Conservation (phyloP, 495 filamentous ascomycete species). For the Talaromyces trachyspermus region DNA sequence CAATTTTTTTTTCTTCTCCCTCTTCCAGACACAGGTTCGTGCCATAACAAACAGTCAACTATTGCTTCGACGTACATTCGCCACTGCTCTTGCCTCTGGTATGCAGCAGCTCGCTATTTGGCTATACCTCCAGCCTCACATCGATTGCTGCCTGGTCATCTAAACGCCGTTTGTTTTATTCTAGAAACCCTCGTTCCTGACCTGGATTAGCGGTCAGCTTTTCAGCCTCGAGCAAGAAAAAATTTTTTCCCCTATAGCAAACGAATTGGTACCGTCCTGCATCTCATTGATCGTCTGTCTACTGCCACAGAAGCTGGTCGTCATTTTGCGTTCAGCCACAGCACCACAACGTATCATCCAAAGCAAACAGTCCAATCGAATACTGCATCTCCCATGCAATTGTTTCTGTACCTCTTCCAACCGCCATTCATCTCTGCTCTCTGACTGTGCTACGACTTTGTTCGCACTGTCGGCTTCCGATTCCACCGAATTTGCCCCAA, state of each 20-base stretch:
- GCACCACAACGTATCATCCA: too few species aligned
- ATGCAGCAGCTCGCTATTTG: not conserved
- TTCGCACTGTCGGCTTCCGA: constrained; percentile 5
- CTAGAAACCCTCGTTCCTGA: constrained; percentile 5
- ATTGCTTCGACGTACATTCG: too few species aligned
- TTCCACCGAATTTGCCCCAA: not conserved
- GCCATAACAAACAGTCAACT: too few species aligned
- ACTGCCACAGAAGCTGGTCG: too few species aligned
- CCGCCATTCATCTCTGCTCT: constrained; percentile 1
- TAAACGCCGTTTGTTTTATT: not conserved
- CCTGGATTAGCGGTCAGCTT: constrained; percentile 9
- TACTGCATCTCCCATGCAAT: constrained; percentile 5
- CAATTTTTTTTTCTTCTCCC: too few species aligned
- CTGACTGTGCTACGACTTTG: too few species aligned
- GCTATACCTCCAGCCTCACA: not conserved
- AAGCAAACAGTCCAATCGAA: too few species aligned
- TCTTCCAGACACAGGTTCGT: too few species aligned
- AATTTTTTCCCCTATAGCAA: constrained; percentile 4
- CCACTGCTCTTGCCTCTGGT: too few species aligned
- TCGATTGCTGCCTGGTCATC: constrained; percentile 6
- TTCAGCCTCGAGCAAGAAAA: constrained; percentile 1
- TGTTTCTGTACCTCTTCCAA: not conserved
- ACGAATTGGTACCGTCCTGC: not conserved
- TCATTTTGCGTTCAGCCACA: not conserved
- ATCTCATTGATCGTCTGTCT: not conserved